Evolutionary conservation across 495 filamentous ascomycete species (phyloP).

Genomic region (Astrocystis sublimbata): DNA sequence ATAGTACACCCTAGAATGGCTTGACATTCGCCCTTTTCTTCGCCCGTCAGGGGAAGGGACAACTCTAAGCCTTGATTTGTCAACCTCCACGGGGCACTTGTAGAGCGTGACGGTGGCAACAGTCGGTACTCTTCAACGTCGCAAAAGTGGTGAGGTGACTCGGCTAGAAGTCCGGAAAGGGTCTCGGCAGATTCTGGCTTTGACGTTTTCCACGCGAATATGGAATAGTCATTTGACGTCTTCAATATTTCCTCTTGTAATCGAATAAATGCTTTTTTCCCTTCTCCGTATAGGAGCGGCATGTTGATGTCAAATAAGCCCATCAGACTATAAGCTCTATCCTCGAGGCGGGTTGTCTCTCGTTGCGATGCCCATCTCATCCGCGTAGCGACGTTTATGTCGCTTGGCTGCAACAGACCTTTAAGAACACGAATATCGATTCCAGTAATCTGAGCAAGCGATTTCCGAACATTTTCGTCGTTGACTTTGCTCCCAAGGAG

Average conservation of each 20-base stretch:
- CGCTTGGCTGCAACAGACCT: background rate
- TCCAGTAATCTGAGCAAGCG: background rate
- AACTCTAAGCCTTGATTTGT: conserved; percentile 14
- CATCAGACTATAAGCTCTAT: conserved; percentile 14
- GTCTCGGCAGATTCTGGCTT: background rate
- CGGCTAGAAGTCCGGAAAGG: conserved; percentile 13
- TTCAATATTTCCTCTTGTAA: conserved; percentile 21
- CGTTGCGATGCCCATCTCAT: conserved; percentile 14
- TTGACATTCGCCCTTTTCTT: background rate
- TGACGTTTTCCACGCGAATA: conserved; percentile 2
- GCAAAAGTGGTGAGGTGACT: background rate
- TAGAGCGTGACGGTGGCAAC: background rate
- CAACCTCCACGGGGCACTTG: conserved; percentile 5
- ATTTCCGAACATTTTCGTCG: background rate
- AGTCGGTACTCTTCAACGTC: background rate
- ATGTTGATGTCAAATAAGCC: conserved; percentile 15
- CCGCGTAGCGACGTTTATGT: conserved; percentile 9
- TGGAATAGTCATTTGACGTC: conserved; percentile 10
- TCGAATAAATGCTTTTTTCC: conserved; percentile 11
- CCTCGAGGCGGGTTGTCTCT: conserved; percentile 9
- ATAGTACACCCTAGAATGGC: background rate
- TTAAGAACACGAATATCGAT: background rate
- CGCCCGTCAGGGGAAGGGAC: background rate
- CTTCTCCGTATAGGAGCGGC: conserved; percentile 1
- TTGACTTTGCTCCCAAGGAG: conserved; percentile 3